phyloP scores from a whole-genome alignment of 441 rosid genomes.

The Dalechampia spathulata region DNA sequence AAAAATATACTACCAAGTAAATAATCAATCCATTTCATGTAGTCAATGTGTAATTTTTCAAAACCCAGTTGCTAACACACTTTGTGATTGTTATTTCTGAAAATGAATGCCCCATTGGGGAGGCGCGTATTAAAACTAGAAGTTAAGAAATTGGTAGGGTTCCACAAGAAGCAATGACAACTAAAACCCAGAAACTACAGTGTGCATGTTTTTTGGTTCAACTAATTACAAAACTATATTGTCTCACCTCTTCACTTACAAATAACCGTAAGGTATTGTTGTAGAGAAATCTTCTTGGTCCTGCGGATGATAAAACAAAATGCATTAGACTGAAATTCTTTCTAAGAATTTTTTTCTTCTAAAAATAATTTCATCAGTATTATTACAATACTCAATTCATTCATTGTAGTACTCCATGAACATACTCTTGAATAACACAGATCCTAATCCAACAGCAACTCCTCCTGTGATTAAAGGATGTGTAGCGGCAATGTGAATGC shows the following conservation, averaged over 20 bases:
- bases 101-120: not conserved
- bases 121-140: not conserved
- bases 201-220: not conserved
- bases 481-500: constrained; percentile 52
- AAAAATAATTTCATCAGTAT: too few relatives aligned
- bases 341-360: too few relatives aligned
- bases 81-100: not conserved
- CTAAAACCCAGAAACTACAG: not conserved
- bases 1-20: not conserved
- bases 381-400: not conserved
- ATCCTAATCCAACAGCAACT: constrained; percentile 51
- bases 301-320: constrained; percentile 28
- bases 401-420: not conserved
- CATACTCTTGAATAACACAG: constrained; percentile 56
- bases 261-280: constrained; percentile 53
- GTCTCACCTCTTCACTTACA: constrained; percentile 62
- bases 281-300: constrained; percentile 66
- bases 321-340: too few relatives aligned
- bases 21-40: not conserved
- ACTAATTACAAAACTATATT: not conserved
- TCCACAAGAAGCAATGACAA: not conserved
- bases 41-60: not conserved
- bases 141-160: not conserved
- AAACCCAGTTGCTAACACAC: not conserved
- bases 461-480: constrained; percentile 50